Conservation (phyloP, 345 rosid species). For the Populus simonii region DNA sequence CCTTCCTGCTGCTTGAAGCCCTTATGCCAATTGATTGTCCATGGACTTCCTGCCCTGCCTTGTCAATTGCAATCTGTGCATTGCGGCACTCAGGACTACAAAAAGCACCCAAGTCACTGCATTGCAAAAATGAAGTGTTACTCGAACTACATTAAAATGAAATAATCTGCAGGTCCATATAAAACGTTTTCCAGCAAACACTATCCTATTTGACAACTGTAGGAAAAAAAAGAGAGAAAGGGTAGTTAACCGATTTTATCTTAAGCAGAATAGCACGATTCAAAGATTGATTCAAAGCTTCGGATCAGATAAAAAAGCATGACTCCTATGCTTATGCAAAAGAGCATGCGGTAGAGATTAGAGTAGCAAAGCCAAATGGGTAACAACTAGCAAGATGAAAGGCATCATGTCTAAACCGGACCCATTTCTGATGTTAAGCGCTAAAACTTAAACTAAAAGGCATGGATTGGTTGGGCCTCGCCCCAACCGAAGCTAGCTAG, state of each 20-base stretch:
- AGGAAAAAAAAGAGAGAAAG: neutral
- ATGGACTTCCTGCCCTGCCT: slow-evolving; percentile 6
- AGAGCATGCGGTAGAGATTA: neutral
- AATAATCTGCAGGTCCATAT: neutral
- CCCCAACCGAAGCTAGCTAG: too few relatives aligned
- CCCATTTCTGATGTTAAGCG: too few relatives aligned
- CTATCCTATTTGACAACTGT: neutral
- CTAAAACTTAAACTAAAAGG: too few relatives aligned
- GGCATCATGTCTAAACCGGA: neutral
- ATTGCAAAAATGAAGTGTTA: slow-evolving; percentile 2
- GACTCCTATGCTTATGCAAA: too few relatives aligned
- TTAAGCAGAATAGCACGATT: neutral
- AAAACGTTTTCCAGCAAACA: neutral
- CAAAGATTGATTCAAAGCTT: neutral
- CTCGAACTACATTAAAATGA: neutral
- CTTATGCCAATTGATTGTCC: slow-evolving; percentile 4
- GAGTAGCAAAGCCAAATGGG: neutral
- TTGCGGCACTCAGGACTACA: slow-evolving; percentile 34
- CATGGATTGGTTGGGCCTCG: too few relatives aligned
- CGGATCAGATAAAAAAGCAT: too few relatives aligned
- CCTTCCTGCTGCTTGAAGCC: slow-evolving; percentile 8
- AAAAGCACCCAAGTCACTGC: slow-evolving; percentile 33
- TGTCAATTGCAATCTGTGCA: slow-evolving; percentile 18
- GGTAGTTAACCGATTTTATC: neutral
- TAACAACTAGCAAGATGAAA: too few relatives aligned